A percentile compares a stretch with the other conserved stretches of the same genome.
Conservation (phyloP, 345 rosid genomes). For the Erodium maritimum region DNA sequence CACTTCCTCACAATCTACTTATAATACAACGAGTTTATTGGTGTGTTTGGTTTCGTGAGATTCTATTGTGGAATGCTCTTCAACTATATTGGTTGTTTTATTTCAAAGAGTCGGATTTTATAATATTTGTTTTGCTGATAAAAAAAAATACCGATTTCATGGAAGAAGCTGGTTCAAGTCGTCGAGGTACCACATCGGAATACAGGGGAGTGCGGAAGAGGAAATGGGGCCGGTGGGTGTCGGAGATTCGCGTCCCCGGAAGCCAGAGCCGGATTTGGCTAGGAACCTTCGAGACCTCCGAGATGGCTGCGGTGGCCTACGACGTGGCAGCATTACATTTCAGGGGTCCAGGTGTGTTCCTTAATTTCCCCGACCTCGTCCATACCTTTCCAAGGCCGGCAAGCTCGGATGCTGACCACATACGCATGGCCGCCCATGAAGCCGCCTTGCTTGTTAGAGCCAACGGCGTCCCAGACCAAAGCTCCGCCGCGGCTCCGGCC, state of each 20-base stretch:
- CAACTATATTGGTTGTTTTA: too few species aligned
- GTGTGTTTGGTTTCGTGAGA: too few species aligned
- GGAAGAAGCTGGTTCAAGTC: too few species aligned
- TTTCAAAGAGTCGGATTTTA: too few species aligned
- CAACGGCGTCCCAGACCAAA: background rate
- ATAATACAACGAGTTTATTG: too few species aligned
- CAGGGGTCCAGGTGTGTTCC: constrained; percentile 42
- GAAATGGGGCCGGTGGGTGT: constrained; percentile 97
- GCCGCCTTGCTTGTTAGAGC: constrained; percentile 32
- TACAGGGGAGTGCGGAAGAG: constrained; percentile 72
- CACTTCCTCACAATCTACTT: too few species aligned
- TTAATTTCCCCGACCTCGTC: constrained; percentile 57
- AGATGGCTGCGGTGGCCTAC: constrained; percentile 94
- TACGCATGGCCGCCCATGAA: constrained; percentile 67
- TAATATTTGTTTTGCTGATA: too few species aligned
- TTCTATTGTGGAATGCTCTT: too few species aligned
- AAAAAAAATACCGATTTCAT: too few species aligned
- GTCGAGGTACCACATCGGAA: background rate
- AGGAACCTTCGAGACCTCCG: constrained; percentile 69
- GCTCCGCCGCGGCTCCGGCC: constrained; percentile 14
- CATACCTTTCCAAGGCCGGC: constrained; percentile 38
- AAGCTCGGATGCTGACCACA: constrained; percentile 40
- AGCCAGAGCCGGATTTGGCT: constrained; percentile 77
- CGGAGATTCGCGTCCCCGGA: constrained; percentile 83
- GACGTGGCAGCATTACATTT: constrained; percentile 70